phyloP scores from a whole-genome alignment of 1,284 basidiomycete genomes.

The Anthracocystis walkeri region DNA sequence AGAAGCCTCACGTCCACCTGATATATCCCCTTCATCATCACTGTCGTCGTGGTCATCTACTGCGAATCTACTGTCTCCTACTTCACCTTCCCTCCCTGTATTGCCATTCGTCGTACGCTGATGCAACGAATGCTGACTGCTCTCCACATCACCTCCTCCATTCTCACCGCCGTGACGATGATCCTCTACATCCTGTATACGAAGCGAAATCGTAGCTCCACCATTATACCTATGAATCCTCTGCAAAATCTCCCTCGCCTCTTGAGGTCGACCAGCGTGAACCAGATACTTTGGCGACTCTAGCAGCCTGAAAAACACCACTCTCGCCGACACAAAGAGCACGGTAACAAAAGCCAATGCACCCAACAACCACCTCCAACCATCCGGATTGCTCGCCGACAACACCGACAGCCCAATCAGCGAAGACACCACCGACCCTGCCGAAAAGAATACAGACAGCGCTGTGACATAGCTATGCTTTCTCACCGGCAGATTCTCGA shows the following conservation, averaged over 20 bases:
- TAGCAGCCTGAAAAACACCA: slow-evolving; percentile 88
- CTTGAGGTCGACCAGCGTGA: slow-evolving; percentile 49
- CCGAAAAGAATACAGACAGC: slow-evolving; percentile 82
- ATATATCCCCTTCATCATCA: slow-evolving; percentile 3
- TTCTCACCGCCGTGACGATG: neutral
- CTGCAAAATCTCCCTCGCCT: slow-evolving; percentile 58
- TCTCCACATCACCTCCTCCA: slow-evolving; percentile 14
- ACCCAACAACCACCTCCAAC: slow-evolving; percentile 54
- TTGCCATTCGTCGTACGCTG: slow-evolving; percentile 1
- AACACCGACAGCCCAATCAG: slow-evolving; percentile 51
- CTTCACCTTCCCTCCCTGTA: too few species aligned
- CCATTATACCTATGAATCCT: slow-evolving; percentile 57
- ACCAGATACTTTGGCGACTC: slow-evolving; percentile 79
- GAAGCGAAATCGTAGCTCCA: slow-evolving; percentile 32
- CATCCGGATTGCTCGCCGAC: slow-evolving; percentile 28
- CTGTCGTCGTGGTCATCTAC: slow-evolving; percentile 5
- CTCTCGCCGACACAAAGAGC: slow-evolving; percentile 82
- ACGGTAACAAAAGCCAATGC: slow-evolving; percentile 74
- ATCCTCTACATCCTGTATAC: slow-evolving; percentile 52
- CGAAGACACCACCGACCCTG: slow-evolving; percentile 52
- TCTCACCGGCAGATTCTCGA: slow-evolving; percentile 91
- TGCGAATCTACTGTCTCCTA: slow-evolving; percentile 1
- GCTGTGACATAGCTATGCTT: slow-evolving; percentile 94
- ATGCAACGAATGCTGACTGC: slow-evolving; percentile 19
- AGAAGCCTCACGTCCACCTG: neutral